phyloP scores from a whole-genome alignment of 2,329 filamentous ascomycete genomes.

The Acrocalymma vagum region DNA sequence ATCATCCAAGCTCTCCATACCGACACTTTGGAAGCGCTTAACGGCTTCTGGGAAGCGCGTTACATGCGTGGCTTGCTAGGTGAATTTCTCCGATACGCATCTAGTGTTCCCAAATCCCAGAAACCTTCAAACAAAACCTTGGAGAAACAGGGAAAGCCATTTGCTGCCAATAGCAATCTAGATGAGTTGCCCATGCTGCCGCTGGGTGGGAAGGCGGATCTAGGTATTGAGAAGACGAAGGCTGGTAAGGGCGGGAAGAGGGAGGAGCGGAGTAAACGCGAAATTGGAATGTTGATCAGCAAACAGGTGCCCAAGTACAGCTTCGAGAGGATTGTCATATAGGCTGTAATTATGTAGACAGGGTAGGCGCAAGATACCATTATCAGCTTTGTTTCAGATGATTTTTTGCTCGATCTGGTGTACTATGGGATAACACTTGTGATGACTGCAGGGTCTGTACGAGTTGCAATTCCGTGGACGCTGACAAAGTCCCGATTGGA shows the following conservation, averaged over 20 bases:
- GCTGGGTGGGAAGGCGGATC: constrained; percentile 71
- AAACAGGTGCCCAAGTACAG: constrained; percentile 85
- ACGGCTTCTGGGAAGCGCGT: constrained; percentile 74
- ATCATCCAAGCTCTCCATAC: constrained; percentile 71
- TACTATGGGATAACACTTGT: too few species aligned
- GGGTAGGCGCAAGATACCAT: constrained; percentile 1
- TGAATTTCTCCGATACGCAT: constrained; percentile 69
- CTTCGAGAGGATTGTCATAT: constrained; percentile 71
- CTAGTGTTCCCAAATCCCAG: constrained; percentile 35
- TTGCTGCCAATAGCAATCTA: constrained; percentile 53
- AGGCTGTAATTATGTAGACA: not conserved
- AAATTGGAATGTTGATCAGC: constrained; percentile 80
- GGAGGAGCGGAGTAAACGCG: constrained; percentile 72
- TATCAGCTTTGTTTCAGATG: too few species aligned
- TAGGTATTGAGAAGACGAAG: constrained; percentile 59
- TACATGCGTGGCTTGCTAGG: constrained; percentile 70
- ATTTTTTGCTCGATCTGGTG: too few species aligned
- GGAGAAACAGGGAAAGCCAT: constrained; percentile 55
- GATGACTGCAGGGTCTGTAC: too few species aligned
- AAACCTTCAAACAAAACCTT: constrained; percentile 42
- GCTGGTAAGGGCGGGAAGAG: constrained; percentile 75
- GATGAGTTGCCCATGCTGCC: constrained; percentile 66
- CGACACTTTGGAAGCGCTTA: constrained; percentile 75
- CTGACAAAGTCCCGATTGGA: too few species aligned
- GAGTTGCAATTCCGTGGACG: too few species aligned